These are phyloP conservation scores for Cutaneotrichosporon sp. DNA, from an alignment of 1,284 basidiomycete genomes.

Conservation along the genomic window DNA sequence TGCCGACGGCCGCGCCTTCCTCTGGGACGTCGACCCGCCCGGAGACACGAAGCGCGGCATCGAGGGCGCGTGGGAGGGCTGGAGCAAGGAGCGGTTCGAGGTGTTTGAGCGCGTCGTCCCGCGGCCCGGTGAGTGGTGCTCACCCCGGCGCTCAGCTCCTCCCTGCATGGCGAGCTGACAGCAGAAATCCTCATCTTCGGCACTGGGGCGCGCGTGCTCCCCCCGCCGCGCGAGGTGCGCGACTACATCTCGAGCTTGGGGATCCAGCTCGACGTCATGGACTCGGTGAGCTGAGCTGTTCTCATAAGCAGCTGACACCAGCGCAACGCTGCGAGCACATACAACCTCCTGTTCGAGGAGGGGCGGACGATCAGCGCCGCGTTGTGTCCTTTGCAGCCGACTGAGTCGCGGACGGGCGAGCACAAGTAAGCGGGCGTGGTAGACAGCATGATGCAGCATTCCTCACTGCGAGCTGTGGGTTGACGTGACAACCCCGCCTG, in stretches of 20 bases:
- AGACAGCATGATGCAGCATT: neutral
- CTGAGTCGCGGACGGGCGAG: conserved; percentile 28
- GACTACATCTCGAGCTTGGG: conserved; percentile 73
- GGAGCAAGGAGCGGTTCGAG: conserved; percentile 72
- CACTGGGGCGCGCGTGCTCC: conserved; percentile 72
- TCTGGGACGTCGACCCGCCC: conserved; percentile 81
- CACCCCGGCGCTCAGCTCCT: no score
- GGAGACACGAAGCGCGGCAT: conserved; percentile 52
- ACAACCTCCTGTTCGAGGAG: conserved; percentile 89
- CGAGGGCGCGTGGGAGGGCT: conserved; percentile 57
- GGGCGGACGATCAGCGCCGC: conserved; percentile 88
- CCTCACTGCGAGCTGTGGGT: no score
- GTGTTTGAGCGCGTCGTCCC: conserved; percentile 80
- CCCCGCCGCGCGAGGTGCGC: conserved; percentile 69
- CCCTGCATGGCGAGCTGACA: no score
- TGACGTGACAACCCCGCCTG: no score
- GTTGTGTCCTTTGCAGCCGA: conserved; percentile 66
- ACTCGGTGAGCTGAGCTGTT: no score
- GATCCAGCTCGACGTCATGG: conserved; percentile 91
- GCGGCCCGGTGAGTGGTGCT: conserved; percentile 77
- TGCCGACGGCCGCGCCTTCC: conserved; percentile 77
- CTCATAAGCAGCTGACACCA: conserved; percentile 50
- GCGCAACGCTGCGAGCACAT: conserved; percentile 92
- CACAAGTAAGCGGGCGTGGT: neutral
- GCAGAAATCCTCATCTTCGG: conserved; percentile 90